Base-by-base conservation (phyloP, 768 basidiomycete species). In the Psilocybe azurescens region DNA sequence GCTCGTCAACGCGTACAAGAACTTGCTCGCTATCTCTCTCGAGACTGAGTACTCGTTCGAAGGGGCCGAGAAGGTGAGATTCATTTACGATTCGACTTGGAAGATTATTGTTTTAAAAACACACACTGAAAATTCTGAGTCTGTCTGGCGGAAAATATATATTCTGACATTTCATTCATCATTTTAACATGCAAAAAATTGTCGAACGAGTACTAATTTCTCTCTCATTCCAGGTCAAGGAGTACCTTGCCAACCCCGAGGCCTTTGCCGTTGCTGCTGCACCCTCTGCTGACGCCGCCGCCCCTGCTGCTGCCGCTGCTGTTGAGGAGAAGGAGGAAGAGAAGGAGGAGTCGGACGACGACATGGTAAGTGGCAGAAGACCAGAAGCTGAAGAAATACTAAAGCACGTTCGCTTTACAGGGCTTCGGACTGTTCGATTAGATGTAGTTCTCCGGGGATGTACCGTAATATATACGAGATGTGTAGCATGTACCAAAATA, bases 1-100 rank as follows among this genome's bases (percentile, higher is more conserved):
- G 32, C 88, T 99, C 62, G 94, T 99, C 85, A 98, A 98, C 83
- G 87, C 95, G 48, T 99, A 98, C 92, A 99, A 99, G 89, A 99
- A 99, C 85, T 79, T 99, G 66, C 79, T 99, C 66, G 91, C 94
- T 41, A 77, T 99, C 68, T 89, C 94, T 47, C 79, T 98, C 60
- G 88, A 84, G 50, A 98, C 97, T 63, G 96, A 99, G 50, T 95
- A 95, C 87, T 86, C 89, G 57, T 98, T 98, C 77, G 94, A 96
- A 73, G 95, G 89, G 63, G 85, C 92, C 60, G 94, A 94, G 75
- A 93, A 97, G 92, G 95, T 94, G 63, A 70, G 86, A 49, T 16
- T 39, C 58, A 52, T 56, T 70, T 64, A 39, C 60, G 62, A 52
- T 64, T 63, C 69, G 20, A 71, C 62, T 29, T 60, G 64, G 62